Percentiles rank a stretch among this genome's conserved stretches.
These are phyloP conservation scores for Chalaropsis ovoidea DNA, from an alignment of 2,329 filamentous ascomycete species.

Conservation along the genomic window DNA sequence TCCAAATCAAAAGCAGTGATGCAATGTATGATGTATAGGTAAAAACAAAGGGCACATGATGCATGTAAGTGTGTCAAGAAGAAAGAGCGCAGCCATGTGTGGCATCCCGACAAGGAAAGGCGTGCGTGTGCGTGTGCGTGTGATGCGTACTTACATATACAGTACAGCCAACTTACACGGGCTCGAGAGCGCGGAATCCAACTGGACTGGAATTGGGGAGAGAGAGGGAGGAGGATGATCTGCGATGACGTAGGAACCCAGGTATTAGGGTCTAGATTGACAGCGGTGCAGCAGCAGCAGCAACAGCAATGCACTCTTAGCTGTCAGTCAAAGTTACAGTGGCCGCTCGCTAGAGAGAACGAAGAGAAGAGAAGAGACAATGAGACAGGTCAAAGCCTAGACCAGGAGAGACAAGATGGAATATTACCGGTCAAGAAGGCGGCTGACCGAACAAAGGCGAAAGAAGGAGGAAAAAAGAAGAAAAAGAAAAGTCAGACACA, in stretches of 20 bases:
- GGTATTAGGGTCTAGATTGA: not conserved
- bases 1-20: slow-evolving; percentile 2
- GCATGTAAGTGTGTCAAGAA: not conserved
- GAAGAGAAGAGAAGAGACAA: not conserved
- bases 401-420: slow-evolving; percentile 7
- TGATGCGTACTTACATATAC: not conserved
- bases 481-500: not conserved
- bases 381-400: slow-evolving; percentile 5
- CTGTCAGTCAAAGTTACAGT: not conserved
- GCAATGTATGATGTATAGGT: not conserved
- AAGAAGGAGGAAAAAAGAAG: not conserved
- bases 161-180: slow-evolving; percentile 4
- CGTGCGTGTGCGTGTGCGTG: not conserved
- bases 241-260: slow-evolving; percentile 6
- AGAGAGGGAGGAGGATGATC: slow-evolving; percentile 12
- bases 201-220: not conserved
- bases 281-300: not conserved
- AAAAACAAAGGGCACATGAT: not conserved
- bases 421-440: slow-evolving; percentile 10
- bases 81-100: not conserved
- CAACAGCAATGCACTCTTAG: not conserved
- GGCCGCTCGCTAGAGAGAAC: not conserved
- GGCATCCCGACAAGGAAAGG: not conserved
- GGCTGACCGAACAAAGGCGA: not conserved
- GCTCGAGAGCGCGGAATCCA: not conserved